Percentiles rank a stretch among this genome's conserved stretches.
Conservation (phyloP, 805 yeast species). For the Torulaspora microellipsoides region DNA sequence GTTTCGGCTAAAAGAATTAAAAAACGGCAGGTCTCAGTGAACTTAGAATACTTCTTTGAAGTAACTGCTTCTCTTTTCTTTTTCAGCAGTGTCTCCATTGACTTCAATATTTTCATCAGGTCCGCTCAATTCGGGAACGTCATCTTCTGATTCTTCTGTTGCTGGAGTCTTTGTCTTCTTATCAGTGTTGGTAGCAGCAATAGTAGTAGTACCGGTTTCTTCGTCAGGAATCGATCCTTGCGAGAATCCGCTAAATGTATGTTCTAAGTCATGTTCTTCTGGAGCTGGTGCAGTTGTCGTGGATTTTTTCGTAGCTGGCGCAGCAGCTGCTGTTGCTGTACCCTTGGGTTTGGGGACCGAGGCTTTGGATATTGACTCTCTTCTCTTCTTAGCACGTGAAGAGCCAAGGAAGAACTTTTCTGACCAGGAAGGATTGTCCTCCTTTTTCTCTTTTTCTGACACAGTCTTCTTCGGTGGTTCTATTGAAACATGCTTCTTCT, state of each 20-base stretch:
- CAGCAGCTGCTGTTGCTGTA: not conserved
- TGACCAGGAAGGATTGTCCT: constrained; percentile 5
- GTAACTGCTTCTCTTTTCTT: constrained; percentile 18
- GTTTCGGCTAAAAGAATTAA: too few species aligned
- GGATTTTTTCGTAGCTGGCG: not conserved
- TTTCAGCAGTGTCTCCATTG: constrained; percentile 6
- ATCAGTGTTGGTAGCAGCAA: not conserved
- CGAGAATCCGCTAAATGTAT: constrained; percentile 30
- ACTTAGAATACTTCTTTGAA: constrained; percentile 28
- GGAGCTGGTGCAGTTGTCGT: not conserved
- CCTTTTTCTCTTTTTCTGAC: not conserved
- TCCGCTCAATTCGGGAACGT: constrained; percentile 12
- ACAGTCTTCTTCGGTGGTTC: not conserved
- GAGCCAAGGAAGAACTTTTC: constrained; percentile 11
- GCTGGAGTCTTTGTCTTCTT: constrained; percentile 1
- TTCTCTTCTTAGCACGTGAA: constrained; percentile 5
- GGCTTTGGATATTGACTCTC: constrained; percentile 2
- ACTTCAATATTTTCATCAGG: constrained; percentile 8
- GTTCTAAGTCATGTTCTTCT: constrained; percentile 10
- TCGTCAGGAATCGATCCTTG: constrained; percentile 24
- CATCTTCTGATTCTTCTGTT: constrained; percentile 15
- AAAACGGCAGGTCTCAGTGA: not conserved
- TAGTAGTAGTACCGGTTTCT: not conserved
- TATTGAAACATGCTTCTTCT: not conserved
- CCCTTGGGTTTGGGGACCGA: not conserved